These are phyloP conservation scores for Podila epigama DNA, from an alignment of 192 early-diverging fungal species.

Conservation along the genomic window DNA sequence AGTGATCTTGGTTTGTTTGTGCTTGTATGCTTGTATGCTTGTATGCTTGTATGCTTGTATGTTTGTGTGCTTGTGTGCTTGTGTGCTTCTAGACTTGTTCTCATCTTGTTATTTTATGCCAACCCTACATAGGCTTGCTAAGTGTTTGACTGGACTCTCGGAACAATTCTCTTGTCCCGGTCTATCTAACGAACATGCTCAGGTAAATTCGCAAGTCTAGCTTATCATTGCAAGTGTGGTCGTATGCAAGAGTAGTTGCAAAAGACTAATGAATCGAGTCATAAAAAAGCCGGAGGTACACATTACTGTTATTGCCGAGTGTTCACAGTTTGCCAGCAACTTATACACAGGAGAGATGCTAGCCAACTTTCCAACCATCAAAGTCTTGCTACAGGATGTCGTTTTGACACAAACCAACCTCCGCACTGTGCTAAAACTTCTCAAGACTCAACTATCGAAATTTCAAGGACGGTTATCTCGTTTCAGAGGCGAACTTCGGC, in stretches of 20 bases:
- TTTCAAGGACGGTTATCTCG: conserved; percentile 54
- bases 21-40: not conserved
- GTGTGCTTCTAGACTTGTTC: no score
- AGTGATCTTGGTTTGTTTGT: no score
- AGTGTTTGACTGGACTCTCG: conserved; percentile 41
- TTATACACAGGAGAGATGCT: conserved; percentile 62
- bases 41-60: no score
- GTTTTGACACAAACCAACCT: conserved; percentile 50
- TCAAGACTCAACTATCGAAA: conserved; percentile 45
- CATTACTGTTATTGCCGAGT: conserved; percentile 66
- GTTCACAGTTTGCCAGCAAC: conserved; percentile 68
- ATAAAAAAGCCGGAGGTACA: conserved; percentile 49
- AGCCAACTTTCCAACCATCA: conserved; percentile 66
- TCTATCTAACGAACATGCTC: conserved; percentile 20
- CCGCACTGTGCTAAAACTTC: conserved; percentile 37
- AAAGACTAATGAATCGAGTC: not conserved
- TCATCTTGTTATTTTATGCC: no score
- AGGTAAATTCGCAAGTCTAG: no score
- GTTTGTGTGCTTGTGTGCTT: not conserved
- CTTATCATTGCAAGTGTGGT: no score
- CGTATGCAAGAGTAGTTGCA: no score
- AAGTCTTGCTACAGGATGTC: conserved; percentile 59
- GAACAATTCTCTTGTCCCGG: conserved; percentile 44
- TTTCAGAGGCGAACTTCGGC: conserved; percentile 52
- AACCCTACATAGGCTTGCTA: conserved; percentile 25